Evolutionary conservation across 2,329 filamentous ascomycete genomes (phyloP).

Genomic region (Sporothrix brunneoviolacea): DNA sequence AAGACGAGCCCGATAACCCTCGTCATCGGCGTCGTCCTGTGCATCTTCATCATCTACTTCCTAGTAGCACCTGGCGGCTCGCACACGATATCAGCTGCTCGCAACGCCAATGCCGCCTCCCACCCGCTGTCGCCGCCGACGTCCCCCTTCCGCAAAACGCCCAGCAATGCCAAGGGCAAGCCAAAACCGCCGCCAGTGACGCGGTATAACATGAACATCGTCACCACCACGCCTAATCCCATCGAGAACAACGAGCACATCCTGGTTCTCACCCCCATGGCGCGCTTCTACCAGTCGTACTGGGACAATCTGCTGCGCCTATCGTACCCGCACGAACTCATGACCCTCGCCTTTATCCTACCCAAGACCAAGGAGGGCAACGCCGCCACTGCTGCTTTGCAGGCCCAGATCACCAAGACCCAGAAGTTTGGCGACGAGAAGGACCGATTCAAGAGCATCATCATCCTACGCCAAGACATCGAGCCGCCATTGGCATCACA

Average conservation of each 20-base stretch:
- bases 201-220: constrained; percentile 91
- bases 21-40: constrained; percentile 62
- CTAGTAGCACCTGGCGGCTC: constrained; percentile 40
- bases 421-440: constrained; percentile 70
- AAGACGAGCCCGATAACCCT: constrained; percentile 73
- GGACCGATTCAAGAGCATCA: constrained; percentile 83
- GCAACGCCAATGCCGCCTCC: constrained; percentile 48
- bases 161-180: constrained; percentile 48
- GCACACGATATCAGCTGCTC: constrained; percentile 25
- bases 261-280: constrained; percentile 86
- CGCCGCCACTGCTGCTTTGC: constrained; percentile 71
- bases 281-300: constrained; percentile 87
- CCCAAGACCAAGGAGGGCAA: constrained; percentile 93
- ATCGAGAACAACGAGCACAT: constrained; percentile 75
- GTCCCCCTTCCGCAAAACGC: constrained; percentile 61
- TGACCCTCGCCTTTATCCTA: constrained; percentile 92
- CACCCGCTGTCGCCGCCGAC: constrained; percentile 69
- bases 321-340: constrained; percentile 85
- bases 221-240: constrained; percentile 74
- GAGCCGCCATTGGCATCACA: constrained; percentile 75
- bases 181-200: constrained; percentile 64
- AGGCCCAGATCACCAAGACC: constrained; percentile 77
- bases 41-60: constrained; percentile 64
- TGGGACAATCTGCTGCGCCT: constrained; percentile 88
- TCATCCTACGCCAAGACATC: constrained; percentile 92